Base-by-base conservation (phyloP, 305 asterid species). In the Fraxinus floribunda region DNA sequence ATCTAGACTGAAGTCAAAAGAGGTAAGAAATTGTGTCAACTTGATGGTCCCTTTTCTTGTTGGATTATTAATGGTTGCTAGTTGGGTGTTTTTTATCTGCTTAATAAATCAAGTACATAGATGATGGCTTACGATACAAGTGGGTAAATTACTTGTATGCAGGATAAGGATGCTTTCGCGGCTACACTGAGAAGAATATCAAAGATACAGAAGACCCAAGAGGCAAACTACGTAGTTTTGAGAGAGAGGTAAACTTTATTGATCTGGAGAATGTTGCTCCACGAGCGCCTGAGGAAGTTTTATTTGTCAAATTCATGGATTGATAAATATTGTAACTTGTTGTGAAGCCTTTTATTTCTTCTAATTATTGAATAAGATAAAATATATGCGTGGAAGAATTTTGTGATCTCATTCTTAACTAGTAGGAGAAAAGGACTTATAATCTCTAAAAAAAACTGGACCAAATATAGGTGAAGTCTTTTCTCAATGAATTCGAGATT, bases 101-200 rank as follows among this genome's bases (percentile, higher is more conserved):
- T 11, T 15, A 70, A 30, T 29, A 30, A 13, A 70, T 29, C 0
- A 1, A 70, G 41, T 13, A 32, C 10, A 29, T 30, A 13, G 15
- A 30, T 30, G 32, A 29, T 29, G 18, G 22, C 75, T 32, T 70
- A 16, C 13, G 7, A 46, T 76, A 49, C 66, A 15, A 26, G 49
- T 72, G 11, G 78, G 32, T 4, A 8, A 34, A 79, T 75, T 8
- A 24, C 66, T 34, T 77, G 77, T 49, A 82, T 81, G 80, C 90
- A 94, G 99, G 99, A 94, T 88, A 95, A 95, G 93, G 89, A 86
- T 87, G 92, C 94, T 7, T 95, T 94, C 82, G 97, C 97, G 3
- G 94, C 89, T 73, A 88, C 92, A 68, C 84, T 94, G 88, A 91
- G 95, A 86, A 90, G 89, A 86, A 95, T 94, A 74, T 95, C 99